phyloP scores from a whole-genome alignment of 202 grass and related monocot species.

The Dendrocalamus latiflorus region DNA sequence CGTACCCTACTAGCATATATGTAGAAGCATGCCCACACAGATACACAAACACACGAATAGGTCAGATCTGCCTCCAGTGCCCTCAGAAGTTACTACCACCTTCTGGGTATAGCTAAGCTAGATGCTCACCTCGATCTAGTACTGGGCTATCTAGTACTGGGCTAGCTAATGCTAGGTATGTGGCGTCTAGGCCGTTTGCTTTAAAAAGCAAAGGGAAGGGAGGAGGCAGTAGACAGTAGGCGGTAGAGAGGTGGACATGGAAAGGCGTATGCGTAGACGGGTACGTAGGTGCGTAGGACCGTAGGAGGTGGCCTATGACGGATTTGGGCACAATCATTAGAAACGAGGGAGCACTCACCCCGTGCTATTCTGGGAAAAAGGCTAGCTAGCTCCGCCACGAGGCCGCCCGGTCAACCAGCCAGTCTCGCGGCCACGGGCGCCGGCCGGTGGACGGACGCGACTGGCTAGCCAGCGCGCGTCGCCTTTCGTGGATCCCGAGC shows the following conservation, averaged over 20 bases:
- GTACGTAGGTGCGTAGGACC: neutral
- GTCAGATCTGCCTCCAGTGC: too few species aligned
- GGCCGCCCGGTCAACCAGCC: neutral
- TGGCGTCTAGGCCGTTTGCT: constrained; percentile 29
- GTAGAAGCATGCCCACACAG: neutral
- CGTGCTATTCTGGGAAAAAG: constrained; percentile 70
- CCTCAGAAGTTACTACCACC: neutral
- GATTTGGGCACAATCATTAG: constrained; percentile 97
- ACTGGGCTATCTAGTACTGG: too few species aligned
- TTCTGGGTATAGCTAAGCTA: neutral
- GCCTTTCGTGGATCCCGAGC: constrained; percentile 44
- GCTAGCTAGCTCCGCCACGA: neutral
- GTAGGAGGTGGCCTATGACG: constrained; percentile 47
- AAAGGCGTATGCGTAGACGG: constrained; percentile 27
- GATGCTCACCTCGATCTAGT: constrained; percentile 24
- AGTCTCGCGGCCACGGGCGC: constrained; percentile 1
- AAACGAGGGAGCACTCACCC: constrained; percentile 64
- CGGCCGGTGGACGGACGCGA: neutral
- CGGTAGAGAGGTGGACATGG: constrained; percentile 7
- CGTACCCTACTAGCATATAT: neutral
- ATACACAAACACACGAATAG: neutral
- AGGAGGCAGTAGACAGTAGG: neutral
- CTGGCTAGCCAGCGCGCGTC: neutral
- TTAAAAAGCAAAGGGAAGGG: constrained; percentile 25
- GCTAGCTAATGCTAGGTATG: neutral